Evolutionary conservation across 2,329 filamentous ascomycete species (phyloP).

Genomic region (Exophiala sp.): DNA sequence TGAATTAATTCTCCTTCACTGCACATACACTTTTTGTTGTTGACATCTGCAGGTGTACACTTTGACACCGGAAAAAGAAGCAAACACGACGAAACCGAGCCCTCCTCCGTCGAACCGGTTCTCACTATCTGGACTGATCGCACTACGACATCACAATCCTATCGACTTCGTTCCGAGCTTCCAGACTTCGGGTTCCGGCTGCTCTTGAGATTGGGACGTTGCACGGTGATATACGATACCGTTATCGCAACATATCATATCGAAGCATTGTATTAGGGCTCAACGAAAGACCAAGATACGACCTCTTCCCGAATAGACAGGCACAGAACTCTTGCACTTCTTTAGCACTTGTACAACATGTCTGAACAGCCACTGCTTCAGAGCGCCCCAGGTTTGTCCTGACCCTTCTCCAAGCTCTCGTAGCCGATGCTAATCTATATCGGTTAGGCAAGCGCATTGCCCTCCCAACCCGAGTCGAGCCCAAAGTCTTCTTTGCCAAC

Average conservation of each 20-base stretch:
- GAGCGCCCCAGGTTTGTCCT: constrained; percentile 73
- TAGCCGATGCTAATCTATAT: background rate
- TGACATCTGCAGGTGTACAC: background rate
- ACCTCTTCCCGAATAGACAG: background rate
- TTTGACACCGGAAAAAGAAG: background rate
- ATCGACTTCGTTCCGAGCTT: background rate
- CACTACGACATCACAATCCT: background rate
- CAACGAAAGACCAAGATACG: no score
- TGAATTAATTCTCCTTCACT: background rate
- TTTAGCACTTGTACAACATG: constrained; percentile 56
- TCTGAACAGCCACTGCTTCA: constrained; percentile 95
- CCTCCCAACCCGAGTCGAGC: constrained; percentile 94
- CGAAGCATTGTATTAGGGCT: no score
- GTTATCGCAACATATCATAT: no score
- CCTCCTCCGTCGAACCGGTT: background rate
- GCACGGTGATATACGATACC: no score
- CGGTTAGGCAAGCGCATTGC: constrained; percentile 92
- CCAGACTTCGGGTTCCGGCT: background rate
- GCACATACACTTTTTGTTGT: constrained; percentile 1
- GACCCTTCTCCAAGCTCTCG: no score
- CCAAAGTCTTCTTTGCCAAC: constrained; percentile 99
- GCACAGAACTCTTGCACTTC: background rate
- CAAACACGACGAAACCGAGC: background rate
- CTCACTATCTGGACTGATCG: background rate
- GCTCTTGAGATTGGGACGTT: no score